Evolutionary conservation across 2,329 filamentous ascomycete species (phyloP), one percentile per base, ranked within the genome.

Genomic region (Phyllosticta paracitricarpa): DNA sequence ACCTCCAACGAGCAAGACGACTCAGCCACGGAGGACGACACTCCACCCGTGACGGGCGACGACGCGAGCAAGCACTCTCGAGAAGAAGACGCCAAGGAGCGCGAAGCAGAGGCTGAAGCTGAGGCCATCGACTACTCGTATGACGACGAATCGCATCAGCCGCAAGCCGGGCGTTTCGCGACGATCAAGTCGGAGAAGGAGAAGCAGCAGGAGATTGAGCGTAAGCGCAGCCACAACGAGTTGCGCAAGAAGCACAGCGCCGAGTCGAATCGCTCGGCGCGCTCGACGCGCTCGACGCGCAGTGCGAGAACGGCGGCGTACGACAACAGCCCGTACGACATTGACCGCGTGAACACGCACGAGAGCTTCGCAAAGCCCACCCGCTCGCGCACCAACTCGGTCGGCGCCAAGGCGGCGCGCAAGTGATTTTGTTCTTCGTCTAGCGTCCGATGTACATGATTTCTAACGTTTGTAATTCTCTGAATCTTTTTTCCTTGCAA

Each of bases 341-440:
- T 81, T 53, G 78, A 81, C 64, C 73, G 77, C 1, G 74, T 79
- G n/a, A 72, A 80, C 62, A 81, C 78, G 24, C 68, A 74, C 61
- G 77, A 80, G 59, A 78, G 73, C 62, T 80, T 80, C 63, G 28
- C 28, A 30, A 66, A 57, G 17, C 25, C 40, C 14, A 48, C 40
- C 40, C 40, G 40, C 14, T 48, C 40, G 40, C 12, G 40, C 3
- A 48, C 40, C 14, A 48, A n/a, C 7, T 48, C 40, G 1, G 40
- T 48, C 4, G 40, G 40, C 7, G 40, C 17, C 2, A 48, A n/a
- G 40, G n/a, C 40, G 40, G 12, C 40, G 40, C n/a, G 40, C 14
- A 48, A 48, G 40, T 48, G 7, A n/a, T 48, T 14, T 4, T 48
- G 40, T 17, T 48, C 14, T 19, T 4, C 14, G 17, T n/a, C n/a